Base-by-base conservation (phyloP, 441 rosid genomes). In the Omphalea diandra region DNA sequence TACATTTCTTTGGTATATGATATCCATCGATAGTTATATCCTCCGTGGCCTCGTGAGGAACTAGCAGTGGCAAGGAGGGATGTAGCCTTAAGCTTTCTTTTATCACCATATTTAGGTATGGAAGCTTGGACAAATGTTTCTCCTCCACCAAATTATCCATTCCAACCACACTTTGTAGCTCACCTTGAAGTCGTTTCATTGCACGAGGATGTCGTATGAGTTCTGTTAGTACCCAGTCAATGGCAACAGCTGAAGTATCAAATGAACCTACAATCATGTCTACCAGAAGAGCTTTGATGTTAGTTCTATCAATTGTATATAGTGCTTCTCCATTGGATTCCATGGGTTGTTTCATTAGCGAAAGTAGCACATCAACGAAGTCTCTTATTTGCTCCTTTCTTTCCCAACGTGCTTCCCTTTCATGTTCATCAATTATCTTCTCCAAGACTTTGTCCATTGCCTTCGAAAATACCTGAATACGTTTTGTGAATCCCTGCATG, bases 161-260 rank as follows among this genome's bases (percentile, higher is more conserved):
- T n/a, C 88, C 88, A 12, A 83, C 78, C 9, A 50, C 67, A 1
- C 27, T 33, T 41, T 83, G 66, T 4, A 83, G 29, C 50, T 85
- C 86, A 14, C 62, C 61, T 38, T 79, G 83, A 24, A 85, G 73
- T n/a, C 73, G 61, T 27, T 59, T 65, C 81, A 81, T 77, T 2
- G 47, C 73, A 17, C 35, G 9, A 0, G 86, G 88, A 50, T 83
- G 71, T 22, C 26, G 73, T 2, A 76, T 26, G 14, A 83, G 76
- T 63, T 81, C 85, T 1, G 86, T 47, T 0, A 81, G 32, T 7
- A 77, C 65, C 88, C 86, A 83, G 11, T 83, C 89, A 4, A 81
- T 27, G 0, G 70, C 18, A 0, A 77, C 52, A 0, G 85, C 26
- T 5, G 83, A 73, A 7, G 82, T 77, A n/a, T 84, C 83, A 3